Evolutionary conservation across 495 filamentous ascomycete genomes (phyloP), one percentile per base, ranked within the genome.

Genomic region (Sporormia fimetaria): DNA sequence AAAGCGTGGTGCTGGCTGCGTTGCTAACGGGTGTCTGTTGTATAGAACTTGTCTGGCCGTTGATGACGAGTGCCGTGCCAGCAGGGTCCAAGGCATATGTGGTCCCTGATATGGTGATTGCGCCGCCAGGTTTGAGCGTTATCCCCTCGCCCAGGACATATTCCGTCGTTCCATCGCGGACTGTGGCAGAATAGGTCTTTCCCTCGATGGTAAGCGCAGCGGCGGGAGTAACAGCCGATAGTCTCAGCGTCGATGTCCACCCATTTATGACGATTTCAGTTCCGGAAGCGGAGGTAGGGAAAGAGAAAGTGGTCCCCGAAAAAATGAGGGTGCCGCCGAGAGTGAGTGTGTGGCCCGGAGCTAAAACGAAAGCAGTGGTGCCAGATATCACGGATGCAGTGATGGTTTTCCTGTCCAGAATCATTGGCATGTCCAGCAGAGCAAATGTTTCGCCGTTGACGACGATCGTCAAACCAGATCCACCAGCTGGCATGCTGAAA

Each of bases 121-220:
- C 41, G 8, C 57, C 57, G 2, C 61, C 61, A 8, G 61, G 58
- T 0, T 47, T 57, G 15, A 63, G 46, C 3, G 57, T 57, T 18
- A 38, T 49, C 12, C 58, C 60, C 10, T 30, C 17, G 1, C 31
- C 55, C 15, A 62, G 47, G 10, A 51, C 38, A 37, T 53, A 62
- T 9, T 57, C 54, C 6, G 45, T 49, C 0, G 45, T 58, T 6
- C 48, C 51, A 22, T 60, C 56, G 14, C 40, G 20, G 1, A 45
- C 37, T 10, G 44, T 40, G 6, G 59, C 54, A 8, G 55, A 47
- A 33, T 56, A 61, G 9, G 51, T 48, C 12, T 44, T 42, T 6
- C 54, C 54, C 20, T 50, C 28, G 9, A 56, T 40, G 2, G 37
- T 53, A 12, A 56, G 40, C 8, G 47, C 32, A 8, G 50, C 21